Base-by-base conservation (phyloP, 2,329 filamentous ascomycete genomes). In the Monilinia fructigena region DNA sequence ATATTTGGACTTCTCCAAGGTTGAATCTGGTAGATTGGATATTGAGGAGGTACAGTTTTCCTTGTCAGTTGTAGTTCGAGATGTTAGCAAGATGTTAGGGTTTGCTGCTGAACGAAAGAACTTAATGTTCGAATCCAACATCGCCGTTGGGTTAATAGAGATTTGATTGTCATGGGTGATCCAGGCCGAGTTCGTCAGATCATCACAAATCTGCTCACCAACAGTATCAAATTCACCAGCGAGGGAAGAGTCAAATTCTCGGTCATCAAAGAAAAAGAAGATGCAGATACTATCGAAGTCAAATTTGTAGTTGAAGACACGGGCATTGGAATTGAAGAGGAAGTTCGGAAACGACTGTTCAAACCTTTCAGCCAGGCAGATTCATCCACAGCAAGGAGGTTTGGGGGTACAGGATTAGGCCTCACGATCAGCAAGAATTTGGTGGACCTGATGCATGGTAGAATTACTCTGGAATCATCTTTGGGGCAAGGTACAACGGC, bases 31-130 rank as follows among this genome's bases (percentile, higher is more conserved):
- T 3, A 82, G 88, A 10, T 78, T 93, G 26, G 90, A 93, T 69
- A 89, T 93, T 52, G 90, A 93, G 76, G 89, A 93, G 72, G 89
- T 93, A 0, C 89, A 92, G 68, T 94, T 93, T 72, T 91, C 80
- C 93, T 2, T 88, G 87, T 60, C 63, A 0, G 82, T 91, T 1
- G 86, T 92, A 16, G 85, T 93, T 8, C 83, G 88, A 56, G 92
- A 96, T 74, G 91, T 95, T 26, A 90, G 87, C 63, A 92, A 93
- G 75, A 95, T 96, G 91, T 85, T 96, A 71, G 87, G 89, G 53
- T 96, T 96, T 72, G 92, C 91, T 1, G 92, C 93, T 1, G 86
- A 90, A 72, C 85, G 91, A 42, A 92, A 96, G 74, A 90, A 90
- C 53, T 80, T 97, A 4, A 86, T 86, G 11, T 93, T 93, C 74